A percentile compares a stretch with the other conserved stretches of the same genome.
Evolutionary conservation across 164 flowering plant species (phyloP).

Genomic region (Litsea cubeba): DNA sequence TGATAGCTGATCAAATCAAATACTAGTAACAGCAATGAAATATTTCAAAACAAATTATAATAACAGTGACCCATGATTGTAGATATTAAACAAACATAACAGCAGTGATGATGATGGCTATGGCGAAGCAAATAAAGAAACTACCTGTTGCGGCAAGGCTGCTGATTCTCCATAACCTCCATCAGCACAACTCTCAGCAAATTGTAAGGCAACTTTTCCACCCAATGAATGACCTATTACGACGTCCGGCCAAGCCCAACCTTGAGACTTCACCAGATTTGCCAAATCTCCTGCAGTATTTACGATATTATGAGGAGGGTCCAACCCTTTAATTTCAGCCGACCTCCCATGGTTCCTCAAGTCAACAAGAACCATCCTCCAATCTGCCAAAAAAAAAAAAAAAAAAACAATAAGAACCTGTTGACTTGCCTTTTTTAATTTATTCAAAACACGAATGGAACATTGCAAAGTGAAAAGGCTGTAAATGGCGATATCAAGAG

Average conservation of each 20-base stretch:
- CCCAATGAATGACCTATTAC: constrained; percentile 96
- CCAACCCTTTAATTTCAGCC: constrained; percentile 48
- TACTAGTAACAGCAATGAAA: neutral
- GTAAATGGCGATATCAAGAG: neutral
- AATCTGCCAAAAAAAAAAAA: constrained; percentile 17
- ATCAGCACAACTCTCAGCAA: constrained; percentile 54
- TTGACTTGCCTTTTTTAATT: neutral
- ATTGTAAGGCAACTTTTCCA: constrained; percentile 86
- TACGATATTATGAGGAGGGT: constrained; percentile 73
- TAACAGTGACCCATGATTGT: neutral
- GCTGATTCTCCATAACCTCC: constrained; percentile 70
- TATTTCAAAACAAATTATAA: neutral
- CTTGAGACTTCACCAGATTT: constrained; percentile 49
- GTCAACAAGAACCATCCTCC: constrained; percentile 92
- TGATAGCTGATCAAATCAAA: neutral
- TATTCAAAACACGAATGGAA: neutral
- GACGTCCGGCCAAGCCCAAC: constrained; percentile 95
- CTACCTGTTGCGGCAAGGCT: constrained; percentile 68
- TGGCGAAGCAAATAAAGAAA: neutral
- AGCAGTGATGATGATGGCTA: neutral
- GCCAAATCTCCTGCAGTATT: constrained; percentile 88
- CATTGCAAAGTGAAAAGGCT: neutral
- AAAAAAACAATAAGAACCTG: neutral
- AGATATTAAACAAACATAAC: neutral
- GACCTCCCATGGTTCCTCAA: constrained; percentile 91